phyloP scores from a whole-genome alignment of 306 rosid genomes.

The Macrotyloma uniflorum region DNA sequence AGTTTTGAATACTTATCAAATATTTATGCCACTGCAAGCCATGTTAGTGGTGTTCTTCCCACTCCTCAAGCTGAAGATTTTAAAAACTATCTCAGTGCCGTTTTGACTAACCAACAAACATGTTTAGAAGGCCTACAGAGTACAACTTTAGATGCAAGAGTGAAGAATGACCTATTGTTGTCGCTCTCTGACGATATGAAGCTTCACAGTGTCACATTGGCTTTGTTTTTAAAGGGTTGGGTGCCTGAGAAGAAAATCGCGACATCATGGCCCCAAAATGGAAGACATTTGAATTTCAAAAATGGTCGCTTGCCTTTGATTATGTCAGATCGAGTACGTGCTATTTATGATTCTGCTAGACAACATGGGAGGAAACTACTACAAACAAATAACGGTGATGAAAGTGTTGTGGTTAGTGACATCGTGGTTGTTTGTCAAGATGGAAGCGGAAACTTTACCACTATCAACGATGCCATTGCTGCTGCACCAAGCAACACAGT shows the following conservation, averaged over 20 bases:
- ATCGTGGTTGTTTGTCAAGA: conserved; percentile 66
- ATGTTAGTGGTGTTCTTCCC: conserved; percentile 41
- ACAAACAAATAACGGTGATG: background rate
- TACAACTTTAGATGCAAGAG: conserved; percentile 52
- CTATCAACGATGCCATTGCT: conserved; percentile 64
- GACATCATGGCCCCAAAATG: conserved; percentile 46
- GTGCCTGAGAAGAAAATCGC: conserved; percentile 50
- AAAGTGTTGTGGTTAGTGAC: conserved; percentile 50
- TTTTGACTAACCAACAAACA: conserved; percentile 75
- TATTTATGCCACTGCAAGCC: conserved; percentile 43
- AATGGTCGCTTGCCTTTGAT: conserved; percentile 62
- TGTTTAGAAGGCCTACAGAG: conserved; percentile 71
- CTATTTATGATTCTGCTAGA: conserved; percentile 55
- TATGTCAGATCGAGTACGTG: conserved; percentile 52
- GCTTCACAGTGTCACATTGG: conserved; percentile 67
- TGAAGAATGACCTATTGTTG: conserved; percentile 41
- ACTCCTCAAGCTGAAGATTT: conserved; percentile 58
- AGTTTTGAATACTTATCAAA: conserved; percentile 56
- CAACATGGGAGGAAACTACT: conserved; percentile 55
- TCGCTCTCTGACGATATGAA: conserved; percentile 61
- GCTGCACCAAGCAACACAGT: conserved; percentile 70
- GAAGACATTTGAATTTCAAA: conserved; percentile 42
- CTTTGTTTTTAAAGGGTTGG: conserved; percentile 68
- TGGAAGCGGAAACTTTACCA: conserved; percentile 70
- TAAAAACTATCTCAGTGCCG: conserved; percentile 63